Base-by-base conservation (phyloP, 1,284 basidiomycete genomes). In the Ustilago sp. region DNA sequence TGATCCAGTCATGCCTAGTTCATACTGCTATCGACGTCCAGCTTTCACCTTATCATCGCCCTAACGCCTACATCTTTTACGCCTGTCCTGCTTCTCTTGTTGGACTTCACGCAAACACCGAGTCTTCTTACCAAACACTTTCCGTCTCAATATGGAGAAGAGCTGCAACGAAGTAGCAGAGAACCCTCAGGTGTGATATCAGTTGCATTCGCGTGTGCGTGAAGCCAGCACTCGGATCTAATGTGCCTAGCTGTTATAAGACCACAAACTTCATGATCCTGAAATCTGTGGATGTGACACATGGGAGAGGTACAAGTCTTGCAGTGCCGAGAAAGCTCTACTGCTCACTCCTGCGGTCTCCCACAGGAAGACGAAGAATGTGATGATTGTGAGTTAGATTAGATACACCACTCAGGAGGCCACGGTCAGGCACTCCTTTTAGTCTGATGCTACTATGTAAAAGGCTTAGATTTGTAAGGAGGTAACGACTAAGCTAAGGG, bases 21-120 rank as follows among this genome's bases (percentile, higher is more conserved):
- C 66, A 59, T 59, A 58, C 39, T 63, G 56, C 59, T 53, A 31
- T 45, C 56, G 55, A 68, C 60, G 50, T 41, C 56, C 48, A 50
- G 48, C 48, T 32, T 50, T 50, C 48, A 34, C 31, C 48, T 12
- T 19, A 19, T 41, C 34, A 35, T n/a, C 41, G 4, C n/a, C 12
- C 34, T 54, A 19, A 54, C 56, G 36, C 43, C 39, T 36, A 52
- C 66, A 38, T 35, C 43, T 17, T 28, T 59, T 28, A 58, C 50
- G 48, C 59, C 41, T n/a, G 47, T 54, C 66, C 28, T 38, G 66
- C 55, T 62, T 36, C 39, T 36, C 50, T 36, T 50, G 60, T 51
- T 59, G 59, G 66, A 63, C 53, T 41, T 53, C 17, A 63, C 54
- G 66, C 51, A 55, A 68, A 68, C 63, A 59, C 55, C 55, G 52